Evolutionary conservation across 2,329 filamentous ascomycete species (phyloP).

Genomic region (Colletotrichum tofieldiae): DNA sequence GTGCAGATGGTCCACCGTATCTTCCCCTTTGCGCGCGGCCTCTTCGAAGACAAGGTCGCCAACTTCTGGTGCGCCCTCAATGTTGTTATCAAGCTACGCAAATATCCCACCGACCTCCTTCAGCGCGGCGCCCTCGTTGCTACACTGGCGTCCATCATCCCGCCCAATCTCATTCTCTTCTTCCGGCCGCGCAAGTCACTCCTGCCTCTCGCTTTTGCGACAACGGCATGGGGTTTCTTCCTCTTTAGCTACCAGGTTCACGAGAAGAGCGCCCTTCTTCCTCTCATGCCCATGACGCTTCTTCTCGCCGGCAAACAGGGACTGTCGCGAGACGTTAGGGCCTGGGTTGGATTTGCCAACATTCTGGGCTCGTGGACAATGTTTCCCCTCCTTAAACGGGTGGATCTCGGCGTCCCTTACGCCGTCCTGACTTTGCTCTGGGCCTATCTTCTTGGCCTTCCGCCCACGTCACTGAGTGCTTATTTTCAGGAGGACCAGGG

Average conservation of each 20-base stretch:
- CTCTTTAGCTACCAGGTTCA: constrained; percentile 98
- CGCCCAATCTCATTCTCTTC: constrained; percentile 86
- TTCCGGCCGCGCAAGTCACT: constrained; percentile 82
- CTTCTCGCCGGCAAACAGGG: constrained; percentile 85
- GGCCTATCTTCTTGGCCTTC: constrained; percentile 91
- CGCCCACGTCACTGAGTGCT: constrained; percentile 80
- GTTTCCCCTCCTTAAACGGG: constrained; percentile 90
- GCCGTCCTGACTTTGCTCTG: constrained; percentile 87
- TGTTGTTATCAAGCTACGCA: constrained; percentile 87
- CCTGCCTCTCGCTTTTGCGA: constrained; percentile 84
- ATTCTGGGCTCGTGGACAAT: constrained; percentile 92
- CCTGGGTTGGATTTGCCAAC: constrained; percentile 98
- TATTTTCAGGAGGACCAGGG: constrained; percentile 72
- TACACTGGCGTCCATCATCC: constrained; percentile 83
- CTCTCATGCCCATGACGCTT: constrained; percentile 93
- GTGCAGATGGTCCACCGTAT: constrained; percentile 91
- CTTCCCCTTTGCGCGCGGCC: constrained; percentile 94
- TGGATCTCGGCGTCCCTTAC: constrained; percentile 89
- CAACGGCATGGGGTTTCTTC: constrained; percentile 96
- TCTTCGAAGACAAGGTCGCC: constrained; percentile 99
- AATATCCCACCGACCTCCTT: constrained; percentile 79
- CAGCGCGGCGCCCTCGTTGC: constrained; percentile 82
- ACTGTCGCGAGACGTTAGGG: constrained; percentile 80
- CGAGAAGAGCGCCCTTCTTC: constrained; percentile 95
- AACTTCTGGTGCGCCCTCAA: constrained; percentile 98